Evolutionary conservation across 2,329 filamentous ascomycete species (phyloP).

Genomic region (Colletotrichum cordylinicola): DNA sequence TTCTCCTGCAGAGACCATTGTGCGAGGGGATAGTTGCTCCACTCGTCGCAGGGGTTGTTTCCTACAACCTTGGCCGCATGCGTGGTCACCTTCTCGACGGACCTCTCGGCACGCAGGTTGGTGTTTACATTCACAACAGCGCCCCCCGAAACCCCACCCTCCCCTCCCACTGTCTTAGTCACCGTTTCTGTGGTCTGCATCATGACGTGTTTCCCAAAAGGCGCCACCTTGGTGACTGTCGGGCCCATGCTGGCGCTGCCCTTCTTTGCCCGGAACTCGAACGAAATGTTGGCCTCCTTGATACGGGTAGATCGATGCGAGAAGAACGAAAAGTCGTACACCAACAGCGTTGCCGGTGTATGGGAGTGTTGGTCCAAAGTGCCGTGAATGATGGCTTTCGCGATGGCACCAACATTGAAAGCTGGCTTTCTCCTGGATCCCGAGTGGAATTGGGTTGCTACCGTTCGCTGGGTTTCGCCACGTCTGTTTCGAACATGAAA

Average conservation of each 20-base stretch:
- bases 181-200: background rate
- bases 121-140: background rate
- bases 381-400: background rate
- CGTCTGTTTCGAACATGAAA: background rate
- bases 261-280: background rate
- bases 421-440: background rate
- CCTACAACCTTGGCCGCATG: background rate
- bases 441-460: background rate
- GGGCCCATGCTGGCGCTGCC: background rate
- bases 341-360: background rate
- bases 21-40: background rate
- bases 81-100: background rate
- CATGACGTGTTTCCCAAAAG: background rate
- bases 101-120: background rate
- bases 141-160: background rate
- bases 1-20: background rate
- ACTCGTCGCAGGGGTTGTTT: background rate
- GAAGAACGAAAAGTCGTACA: background rate
- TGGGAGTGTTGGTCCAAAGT: background rate
- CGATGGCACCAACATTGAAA: background rate
- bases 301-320: background rate
- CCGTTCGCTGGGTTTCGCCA: background rate
- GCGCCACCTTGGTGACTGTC: background rate
- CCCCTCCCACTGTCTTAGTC: background rate
- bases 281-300: background rate